Evolutionary conservation across 176 grass and related monocot genomes (phyloP).

Genomic region (Oryza meridionalis): DNA sequence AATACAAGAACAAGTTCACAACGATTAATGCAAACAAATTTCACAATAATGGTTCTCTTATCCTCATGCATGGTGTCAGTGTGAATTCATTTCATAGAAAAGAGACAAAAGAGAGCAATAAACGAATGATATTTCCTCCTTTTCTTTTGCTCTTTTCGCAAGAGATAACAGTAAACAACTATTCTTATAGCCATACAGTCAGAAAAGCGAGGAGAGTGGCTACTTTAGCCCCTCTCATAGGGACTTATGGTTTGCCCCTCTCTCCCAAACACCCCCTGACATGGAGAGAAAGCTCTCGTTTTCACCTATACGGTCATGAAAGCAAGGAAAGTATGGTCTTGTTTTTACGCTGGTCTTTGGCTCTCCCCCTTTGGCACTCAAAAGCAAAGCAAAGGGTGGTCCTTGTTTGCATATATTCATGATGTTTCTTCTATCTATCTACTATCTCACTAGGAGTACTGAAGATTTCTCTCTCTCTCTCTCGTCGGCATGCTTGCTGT

Average conservation of each 20-base stretch:
- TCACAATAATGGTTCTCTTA: conserved; percentile 1
- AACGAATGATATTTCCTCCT: conserved; percentile 38
- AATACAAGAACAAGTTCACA: not conserved
- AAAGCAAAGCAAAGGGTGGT: conserved; percentile 79
- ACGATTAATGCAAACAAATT: not conserved
- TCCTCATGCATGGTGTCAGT: conserved; percentile 28
- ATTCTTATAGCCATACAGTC: conserved; percentile 34
- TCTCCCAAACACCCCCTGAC: too few species aligned
- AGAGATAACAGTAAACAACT: conserved; percentile 48
- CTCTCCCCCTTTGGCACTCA: conserved; percentile 60
- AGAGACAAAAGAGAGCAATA: conserved; percentile 14
- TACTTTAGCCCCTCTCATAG: too few species aligned
- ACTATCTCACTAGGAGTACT: conserved; percentile 53
- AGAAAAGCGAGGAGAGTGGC: conserved; percentile 51
- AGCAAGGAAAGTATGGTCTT: conserved; percentile 83
- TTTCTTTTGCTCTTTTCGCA: conserved; percentile 49
- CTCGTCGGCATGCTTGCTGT: conserved; percentile 59
- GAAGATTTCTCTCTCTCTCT: conserved; percentile 42
- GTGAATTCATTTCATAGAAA: conserved; percentile 35
- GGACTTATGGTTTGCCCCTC: too few species aligned
- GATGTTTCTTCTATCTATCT: conserved; percentile 65
- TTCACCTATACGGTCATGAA: conserved; percentile 72
- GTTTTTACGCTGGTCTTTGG: conserved; percentile 82
- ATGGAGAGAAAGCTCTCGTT: conserved; percentile 72
- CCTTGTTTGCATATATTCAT: conserved; percentile 80